phyloP scores from a whole-genome alignment of 1,139 yeast genomes.

The Maudiozyma humilis region DNA sequence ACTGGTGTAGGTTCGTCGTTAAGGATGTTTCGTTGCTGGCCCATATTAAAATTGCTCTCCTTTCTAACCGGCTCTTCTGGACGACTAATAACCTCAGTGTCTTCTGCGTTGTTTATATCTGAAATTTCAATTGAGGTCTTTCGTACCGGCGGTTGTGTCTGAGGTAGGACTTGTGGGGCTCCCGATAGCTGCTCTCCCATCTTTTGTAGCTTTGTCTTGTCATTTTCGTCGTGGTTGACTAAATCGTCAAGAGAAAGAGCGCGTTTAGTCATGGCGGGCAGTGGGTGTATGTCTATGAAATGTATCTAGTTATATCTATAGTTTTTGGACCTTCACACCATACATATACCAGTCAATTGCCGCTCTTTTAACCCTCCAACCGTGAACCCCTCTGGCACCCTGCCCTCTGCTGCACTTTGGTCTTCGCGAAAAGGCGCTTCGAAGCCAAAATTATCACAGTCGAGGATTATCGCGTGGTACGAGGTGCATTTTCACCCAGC shows the following conservation, averaged over 20 bases:
- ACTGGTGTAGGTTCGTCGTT: not conserved
- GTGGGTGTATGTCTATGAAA: not conserved
- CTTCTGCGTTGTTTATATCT: conserved; percentile 6
- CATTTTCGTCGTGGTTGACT: conserved; percentile 30
- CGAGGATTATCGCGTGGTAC: not conserved
- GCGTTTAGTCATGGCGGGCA: conserved; percentile 18
- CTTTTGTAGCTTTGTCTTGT: conserved; percentile 15
- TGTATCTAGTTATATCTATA: too few species aligned
- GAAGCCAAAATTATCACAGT: not conserved
- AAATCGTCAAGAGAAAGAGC: conserved; percentile 30
- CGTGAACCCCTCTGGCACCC: not conserved
- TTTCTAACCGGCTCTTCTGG: not conserved
- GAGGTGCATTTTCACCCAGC: too few species aligned
- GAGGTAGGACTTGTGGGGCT: not conserved
- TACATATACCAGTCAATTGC: not conserved
- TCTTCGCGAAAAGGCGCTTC: not conserved
- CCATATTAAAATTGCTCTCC: conserved; percentile 2
- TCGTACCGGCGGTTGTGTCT: conserved; percentile 3
- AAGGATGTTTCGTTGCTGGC: conserved; percentile 3
- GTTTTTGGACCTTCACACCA: too few species aligned
- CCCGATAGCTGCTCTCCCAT: conserved; percentile 9
- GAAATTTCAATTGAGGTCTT: conserved; percentile 5
- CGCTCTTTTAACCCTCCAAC: not conserved
- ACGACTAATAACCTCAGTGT: conserved; percentile 3
- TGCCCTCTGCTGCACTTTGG: not conserved